phyloP scores from a whole-genome alignment of 2,329 filamentous ascomycete genomes.

The Fusarium armeniacum region DNA sequence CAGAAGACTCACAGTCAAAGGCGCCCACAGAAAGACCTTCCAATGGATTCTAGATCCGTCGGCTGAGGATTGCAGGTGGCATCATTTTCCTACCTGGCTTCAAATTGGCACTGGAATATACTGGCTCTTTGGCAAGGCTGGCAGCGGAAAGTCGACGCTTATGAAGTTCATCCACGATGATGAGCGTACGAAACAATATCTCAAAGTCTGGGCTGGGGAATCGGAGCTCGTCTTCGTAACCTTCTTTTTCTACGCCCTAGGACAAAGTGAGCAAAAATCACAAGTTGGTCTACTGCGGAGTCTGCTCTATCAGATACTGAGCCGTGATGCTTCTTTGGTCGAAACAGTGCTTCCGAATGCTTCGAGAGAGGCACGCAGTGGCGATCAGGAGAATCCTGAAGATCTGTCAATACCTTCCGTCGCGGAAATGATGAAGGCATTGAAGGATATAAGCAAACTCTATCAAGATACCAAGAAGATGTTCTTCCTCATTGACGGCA shows the following conservation, averaged over 20 bases:
- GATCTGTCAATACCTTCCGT: neutral
- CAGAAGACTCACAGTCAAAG: neutral
- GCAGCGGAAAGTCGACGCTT: neutral
- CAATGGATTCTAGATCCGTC: neutral
- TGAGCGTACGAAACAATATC: rapidly evolving
- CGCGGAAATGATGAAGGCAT: neutral
- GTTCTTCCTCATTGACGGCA: neutral
- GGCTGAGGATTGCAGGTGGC: no score
- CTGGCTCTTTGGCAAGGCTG: neutral
- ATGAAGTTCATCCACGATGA: neutral
- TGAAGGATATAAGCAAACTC: rapidly evolving
- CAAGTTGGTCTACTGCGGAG: neutral
- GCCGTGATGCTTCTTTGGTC: neutral
- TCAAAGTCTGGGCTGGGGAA: rapidly evolving
- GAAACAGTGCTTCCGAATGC: neutral
- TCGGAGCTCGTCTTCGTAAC: rapidly evolving
- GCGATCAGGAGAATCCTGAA: rapidly evolving
- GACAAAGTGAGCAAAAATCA: neutral
- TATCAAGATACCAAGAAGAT: neutral
- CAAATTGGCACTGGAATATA: neutral
- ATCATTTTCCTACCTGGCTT: neutral
- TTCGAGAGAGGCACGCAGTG: neutral
- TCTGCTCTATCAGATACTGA: neutral
- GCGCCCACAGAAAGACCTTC: neutral
- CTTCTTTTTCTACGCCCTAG: neutral